Base-by-base conservation (phyloP, 2,329 filamentous ascomycete genomes). In the Aaosphaeria pasadenensis region DNA sequence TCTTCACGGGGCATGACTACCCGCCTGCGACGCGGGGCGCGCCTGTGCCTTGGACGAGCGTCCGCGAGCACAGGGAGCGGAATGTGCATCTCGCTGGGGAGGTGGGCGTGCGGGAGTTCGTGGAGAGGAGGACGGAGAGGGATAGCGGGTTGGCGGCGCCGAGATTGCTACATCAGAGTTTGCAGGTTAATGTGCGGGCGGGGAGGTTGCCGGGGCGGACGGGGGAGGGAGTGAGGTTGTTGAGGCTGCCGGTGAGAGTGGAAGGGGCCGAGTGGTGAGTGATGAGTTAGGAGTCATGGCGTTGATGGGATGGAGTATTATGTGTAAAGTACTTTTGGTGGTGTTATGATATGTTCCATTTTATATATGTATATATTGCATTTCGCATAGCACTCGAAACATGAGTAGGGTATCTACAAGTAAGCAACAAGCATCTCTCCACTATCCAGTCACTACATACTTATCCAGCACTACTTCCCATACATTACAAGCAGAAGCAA, bases 171-270 rank as follows among this genome's bases (percentile, higher is more conserved):
- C 62, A 71, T 47, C 69, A 63, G 40, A 63, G 69, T 2, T 47
- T 74, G 56, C 71, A 74, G 54, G 51, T 73, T 6, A 74, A 74
- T 47, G 59, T 73, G 36, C 63, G 70, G n/a, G 71, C 59, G 0
- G 70, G 69, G 1, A 55, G 58, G 30, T 55, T 73, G 38, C 70
- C 71, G 1, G 32, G 13, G 13, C 39, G 35, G 17, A 51, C 39
- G 6, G 45, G 39, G 30, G 30, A 39, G 30, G 52, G 50, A 2
- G 45, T 39, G 17, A 35, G 50, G 30, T 30, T 55, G 28, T 36
- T 76, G 69, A 39, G 89, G 85, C 58, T 89, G 83, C 62, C 86
- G 80, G 11, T 55, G 36, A 55, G 51, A 35, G 3, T 49, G 4
- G 24, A 45, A 11, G 42, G 31, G 11, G 33, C 30, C 39, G 43